Conservation (phyloP, 2,329 filamentous ascomycete genomes). For the Orbilia quercus region DNA sequence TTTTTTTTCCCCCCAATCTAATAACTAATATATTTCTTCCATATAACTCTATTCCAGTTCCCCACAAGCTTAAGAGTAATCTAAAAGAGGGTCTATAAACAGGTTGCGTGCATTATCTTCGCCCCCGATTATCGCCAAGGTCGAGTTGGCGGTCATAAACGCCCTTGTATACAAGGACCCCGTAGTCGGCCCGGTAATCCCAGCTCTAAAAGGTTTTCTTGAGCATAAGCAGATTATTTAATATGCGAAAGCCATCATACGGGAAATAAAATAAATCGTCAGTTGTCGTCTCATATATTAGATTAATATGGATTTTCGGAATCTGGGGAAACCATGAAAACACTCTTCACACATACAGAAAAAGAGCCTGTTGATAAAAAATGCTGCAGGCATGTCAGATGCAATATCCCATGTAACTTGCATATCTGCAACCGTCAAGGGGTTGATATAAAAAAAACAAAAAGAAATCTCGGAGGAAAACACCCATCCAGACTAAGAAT, state of each 20-base stretch:
- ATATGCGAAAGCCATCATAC: slow-evolving; percentile 3
- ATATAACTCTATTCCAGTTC: not conserved
- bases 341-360: not conserved
- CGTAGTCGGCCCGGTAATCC: slow-evolving; percentile 27
- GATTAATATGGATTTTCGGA: slow-evolving; percentile 39
- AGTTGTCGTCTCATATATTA: slow-evolving; percentile 50
- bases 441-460: slow-evolving; percentile 12
- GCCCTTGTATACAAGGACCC: slow-evolving; percentile 32
- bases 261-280: slow-evolving; percentile 4
- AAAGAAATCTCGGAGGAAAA: slow-evolving; percentile 22
- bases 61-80: slow-evolving; percentile 11
- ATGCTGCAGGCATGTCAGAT: not conserved
- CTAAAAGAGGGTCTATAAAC: slow-evolving; percentile 6
- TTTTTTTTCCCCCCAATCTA: slow-evolving; percentile 19
- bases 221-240: slow-evolving; percentile 21
- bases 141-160: slow-evolving; percentile 45
- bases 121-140: slow-evolving; percentile 47
- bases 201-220: slow-evolving; percentile 25
- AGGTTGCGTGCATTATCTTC: slow-evolving; percentile 5
- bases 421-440: slow-evolving; percentile 25
- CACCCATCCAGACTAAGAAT: no score
- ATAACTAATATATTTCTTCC: slow-evolving; percentile 6
- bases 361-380: slow-evolving; percentile 3
- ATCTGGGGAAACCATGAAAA: slow-evolving; percentile 52
- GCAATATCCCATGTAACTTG: slow-evolving; percentile 16